phyloP scores from a whole-genome alignment of 805 yeast species.

The Myxozyma vanderwaltii region DNA sequence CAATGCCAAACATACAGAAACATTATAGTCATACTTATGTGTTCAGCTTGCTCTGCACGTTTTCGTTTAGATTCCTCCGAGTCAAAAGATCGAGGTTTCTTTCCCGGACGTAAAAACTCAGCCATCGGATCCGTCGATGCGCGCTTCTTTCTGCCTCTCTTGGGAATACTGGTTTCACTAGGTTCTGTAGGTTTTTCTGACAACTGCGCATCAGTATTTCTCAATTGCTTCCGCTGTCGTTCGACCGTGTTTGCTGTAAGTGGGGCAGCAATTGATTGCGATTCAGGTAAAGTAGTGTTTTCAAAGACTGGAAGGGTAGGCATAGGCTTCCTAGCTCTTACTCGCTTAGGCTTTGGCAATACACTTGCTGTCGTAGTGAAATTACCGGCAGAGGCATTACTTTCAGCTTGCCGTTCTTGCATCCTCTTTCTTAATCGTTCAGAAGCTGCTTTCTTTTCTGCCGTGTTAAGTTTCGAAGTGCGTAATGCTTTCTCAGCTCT shows the following conservation, averaged over 20 bases:
- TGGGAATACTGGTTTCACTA: background rate
- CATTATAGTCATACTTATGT: background rate
- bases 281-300: background rate
- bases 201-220: background rate
- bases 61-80: slow-evolving; percentile 7
- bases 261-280: background rate
- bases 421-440: slow-evolving; percentile 18
- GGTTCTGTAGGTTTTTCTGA: background rate
- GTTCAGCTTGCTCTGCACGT: slow-evolving; percentile 4
- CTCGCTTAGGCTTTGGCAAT: slow-evolving; percentile 1
- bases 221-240: background rate
- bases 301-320: background rate
- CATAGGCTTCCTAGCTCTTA: background rate
- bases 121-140: slow-evolving; percentile 2
- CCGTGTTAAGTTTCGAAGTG: slow-evolving; percentile 4
- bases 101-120: slow-evolving; percentile 11
- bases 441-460: slow-evolving; percentile 23
- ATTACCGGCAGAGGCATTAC: background rate
- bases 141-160: background rate
- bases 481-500: slow-evolving; percentile 25
- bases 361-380: background rate
- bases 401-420: slow-evolving; percentile 10
- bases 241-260: background rate
- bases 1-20: background rate
- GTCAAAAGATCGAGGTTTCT: slow-evolving; percentile 6